Evolutionary conservation across 805 yeast species (phyloP).

Genomic region (Kodamaea lidongshanica): DNA sequence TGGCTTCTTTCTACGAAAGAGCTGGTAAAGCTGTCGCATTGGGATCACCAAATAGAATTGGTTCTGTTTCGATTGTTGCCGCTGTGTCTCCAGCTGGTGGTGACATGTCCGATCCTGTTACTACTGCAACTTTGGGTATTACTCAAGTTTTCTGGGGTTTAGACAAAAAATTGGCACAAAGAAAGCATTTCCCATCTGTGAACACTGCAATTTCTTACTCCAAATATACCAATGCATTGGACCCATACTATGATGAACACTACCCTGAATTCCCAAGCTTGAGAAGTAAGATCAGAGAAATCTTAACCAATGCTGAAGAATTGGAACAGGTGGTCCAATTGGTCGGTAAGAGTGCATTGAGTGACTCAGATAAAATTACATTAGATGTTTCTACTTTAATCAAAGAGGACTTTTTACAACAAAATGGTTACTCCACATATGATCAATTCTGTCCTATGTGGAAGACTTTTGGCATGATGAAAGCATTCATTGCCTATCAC

Average conservation of each 20-base stretch:
- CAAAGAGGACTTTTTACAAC: constrained; percentile 98
- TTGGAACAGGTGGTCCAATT: constrained; percentile 98
- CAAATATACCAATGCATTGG: constrained; percentile 83
- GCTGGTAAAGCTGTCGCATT: constrained; percentile 95
- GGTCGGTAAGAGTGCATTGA: constrained; percentile 96
- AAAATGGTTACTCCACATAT: constrained; percentile 96
- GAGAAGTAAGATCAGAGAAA: constrained; percentile 91
- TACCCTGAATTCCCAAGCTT: constrained; percentile 88
- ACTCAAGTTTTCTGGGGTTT: constrained; percentile 99
- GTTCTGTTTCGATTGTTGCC: constrained; percentile 98
- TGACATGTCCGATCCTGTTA: constrained; percentile 99
- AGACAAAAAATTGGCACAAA: constrained; percentile 97
- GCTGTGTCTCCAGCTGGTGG: constrained; percentile 99
- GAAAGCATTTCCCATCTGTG: constrained; percentile 99
- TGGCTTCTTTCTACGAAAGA: constrained; percentile 98
- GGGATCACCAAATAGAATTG: constrained; percentile 94
- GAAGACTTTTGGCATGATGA: constrained; percentile 99
- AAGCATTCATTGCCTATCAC: constrained; percentile 80
- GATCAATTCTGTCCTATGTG: constrained; percentile 99
- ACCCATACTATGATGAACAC: constrained; percentile 75
- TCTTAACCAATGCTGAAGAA: constrained; percentile 94
- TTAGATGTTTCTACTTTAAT: constrained; percentile 86
- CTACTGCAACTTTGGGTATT: constrained; percentile 96
- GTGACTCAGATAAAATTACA: constrained; percentile 94
- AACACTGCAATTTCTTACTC: constrained; percentile 96